Evolutionary conservation across 1,284 basidiomycete species (phyloP).

Genomic region (Trametes hirsuta): DNA sequence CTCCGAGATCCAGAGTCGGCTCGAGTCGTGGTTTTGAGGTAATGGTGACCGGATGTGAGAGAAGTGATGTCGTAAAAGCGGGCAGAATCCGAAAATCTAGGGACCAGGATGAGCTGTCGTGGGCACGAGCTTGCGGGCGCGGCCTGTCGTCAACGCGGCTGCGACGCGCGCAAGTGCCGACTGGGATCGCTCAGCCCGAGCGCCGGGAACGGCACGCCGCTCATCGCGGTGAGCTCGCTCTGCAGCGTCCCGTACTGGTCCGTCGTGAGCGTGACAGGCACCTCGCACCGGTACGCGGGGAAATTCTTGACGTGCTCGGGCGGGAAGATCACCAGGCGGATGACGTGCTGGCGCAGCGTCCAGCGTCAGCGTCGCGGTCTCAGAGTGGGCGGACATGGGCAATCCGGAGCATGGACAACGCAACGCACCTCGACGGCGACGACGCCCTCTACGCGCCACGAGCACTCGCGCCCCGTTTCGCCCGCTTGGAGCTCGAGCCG

Average conservation of each 20-base stretch:
- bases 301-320: constrained; percentile 39
- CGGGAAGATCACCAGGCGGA: constrained; percentile 41
- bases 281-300: constrained; percentile 44
- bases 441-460: constrained; percentile 32
- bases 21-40: neutral
- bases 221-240: constrained; percentile 42
- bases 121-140: neutral
- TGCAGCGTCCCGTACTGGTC: constrained; percentile 46
- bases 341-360: constrained; percentile 39
- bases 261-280: constrained; percentile 44
- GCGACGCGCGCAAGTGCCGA: constrained; percentile 13
- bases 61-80: neutral
- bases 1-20: neutral
- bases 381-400: neutral
- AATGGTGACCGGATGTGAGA: neutral
- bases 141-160: neutral
- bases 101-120: neutral
- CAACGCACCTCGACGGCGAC: constrained; percentile 34
- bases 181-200: constrained; percentile 38
- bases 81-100: neutral
- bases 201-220: constrained; percentile 47
- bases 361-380: constrained; percentile 7
- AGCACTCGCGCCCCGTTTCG: constrained; percentile 32
- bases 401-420: neutral
- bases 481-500: constrained; percentile 33